phyloP scores from a whole-genome alignment of 257 asterid genomes.

The Solanum etuberosum region DNA sequence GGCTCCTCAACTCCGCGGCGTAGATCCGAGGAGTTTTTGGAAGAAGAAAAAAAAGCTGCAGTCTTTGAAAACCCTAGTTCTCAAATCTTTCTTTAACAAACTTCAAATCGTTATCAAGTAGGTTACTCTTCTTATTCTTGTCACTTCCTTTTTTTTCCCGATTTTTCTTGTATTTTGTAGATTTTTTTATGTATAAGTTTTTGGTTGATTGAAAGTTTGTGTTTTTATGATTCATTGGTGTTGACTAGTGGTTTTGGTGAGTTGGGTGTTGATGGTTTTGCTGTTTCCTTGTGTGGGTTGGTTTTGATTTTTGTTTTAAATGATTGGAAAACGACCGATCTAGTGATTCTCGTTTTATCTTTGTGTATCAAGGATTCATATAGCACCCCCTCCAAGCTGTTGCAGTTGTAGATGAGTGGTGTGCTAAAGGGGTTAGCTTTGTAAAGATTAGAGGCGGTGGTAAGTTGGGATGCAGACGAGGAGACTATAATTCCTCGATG shows the following conservation, averaged over 20 bases:
- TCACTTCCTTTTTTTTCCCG: not conserved
- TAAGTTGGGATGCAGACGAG: not conserved
- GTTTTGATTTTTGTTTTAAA: not conserved
- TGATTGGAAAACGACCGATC: not conserved
- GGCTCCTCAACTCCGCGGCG: constrained; percentile 8
- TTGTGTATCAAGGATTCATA: not conserved
- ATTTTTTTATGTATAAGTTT: not conserved
- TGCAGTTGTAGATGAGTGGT: not conserved
- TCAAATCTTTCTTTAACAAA: not conserved
- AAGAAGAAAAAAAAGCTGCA: not conserved
- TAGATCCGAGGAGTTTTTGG: constrained; percentile 17
- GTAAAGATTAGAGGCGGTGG: not conserved
- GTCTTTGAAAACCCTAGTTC: not conserved
- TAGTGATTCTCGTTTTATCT: not conserved
- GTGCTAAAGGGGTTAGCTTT: not conserved
- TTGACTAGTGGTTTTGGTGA: not conserved
- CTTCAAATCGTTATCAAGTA: constrained; percentile 1
- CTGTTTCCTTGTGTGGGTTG: not conserved
- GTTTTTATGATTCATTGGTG: not conserved
- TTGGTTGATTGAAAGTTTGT: not conserved
- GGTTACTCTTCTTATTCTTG: not conserved
- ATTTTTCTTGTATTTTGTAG: not conserved
- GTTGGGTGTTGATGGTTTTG: not conserved
- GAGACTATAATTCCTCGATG: not conserved
- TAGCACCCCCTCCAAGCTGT: not conserved